Base-by-base conservation (phyloP, 495 filamentous ascomycete genomes). In the Trichoderma orchidacearum region DNA sequence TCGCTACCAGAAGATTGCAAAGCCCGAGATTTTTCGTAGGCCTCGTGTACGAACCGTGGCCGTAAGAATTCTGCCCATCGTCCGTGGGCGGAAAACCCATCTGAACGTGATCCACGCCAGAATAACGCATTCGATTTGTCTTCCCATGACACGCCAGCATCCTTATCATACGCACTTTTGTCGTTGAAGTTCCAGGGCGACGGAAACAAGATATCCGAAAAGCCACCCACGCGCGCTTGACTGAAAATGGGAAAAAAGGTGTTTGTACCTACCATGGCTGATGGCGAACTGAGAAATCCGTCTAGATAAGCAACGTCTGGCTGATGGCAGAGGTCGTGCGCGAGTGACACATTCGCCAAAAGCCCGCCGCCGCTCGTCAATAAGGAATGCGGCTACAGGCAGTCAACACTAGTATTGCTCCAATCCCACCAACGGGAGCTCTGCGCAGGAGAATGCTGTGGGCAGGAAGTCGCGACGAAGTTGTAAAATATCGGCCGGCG, bases 121-220 rank as follows among this genome's bases (percentile, higher is more conserved):
- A 91, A 96, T 55, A 98, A 75, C 36, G 74, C 80, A 61, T 85
- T 73, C 23, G 73, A 68, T 66, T 96, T 96, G 17, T 75, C 64
- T 3, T 78, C 73, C 92, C 93, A 98, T 5, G 67, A 62, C 29
- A 74, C 72, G 63, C 96, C 93, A 53, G 78, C 74, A 9, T 61
- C 60, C 36, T 81, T 76, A 6, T 87, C 73, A 68, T 96, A 96
- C 9, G 75, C 72, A 1, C 95, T 90, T 69, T 91, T 93, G 52
- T 82, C 82, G 59, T 78, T 82, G 87, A 89, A 96, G 72, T 98
- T 96, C 93, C 93, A 98, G 0, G 91, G 93, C 35, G 87, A 91
- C 0, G 93, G 93, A 65, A 95, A 96, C 5, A 95, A 63, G 23
- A 98, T 95, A 65, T 98, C 93, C 50, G 86, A 80, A 69, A 87